phyloP scores from a whole-genome alignment of 805 yeast species.

The Nematodospora valgi region DNA sequence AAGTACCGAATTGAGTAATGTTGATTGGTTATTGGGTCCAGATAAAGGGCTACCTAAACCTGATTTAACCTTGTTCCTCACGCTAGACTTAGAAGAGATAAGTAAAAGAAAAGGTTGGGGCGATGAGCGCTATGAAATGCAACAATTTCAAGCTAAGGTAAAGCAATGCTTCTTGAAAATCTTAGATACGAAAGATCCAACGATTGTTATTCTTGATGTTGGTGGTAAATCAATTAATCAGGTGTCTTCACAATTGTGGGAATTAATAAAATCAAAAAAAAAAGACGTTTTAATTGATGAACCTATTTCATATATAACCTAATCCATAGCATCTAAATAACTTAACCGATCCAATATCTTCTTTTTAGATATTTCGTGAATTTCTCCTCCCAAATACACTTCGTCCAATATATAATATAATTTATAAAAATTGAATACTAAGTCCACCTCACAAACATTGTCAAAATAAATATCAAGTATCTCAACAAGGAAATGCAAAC shows the following conservation, averaged over 20 bases:
- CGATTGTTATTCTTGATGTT: conserved; percentile 51
- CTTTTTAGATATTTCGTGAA: conserved; percentile 78
- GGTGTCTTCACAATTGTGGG: conserved; percentile 50
- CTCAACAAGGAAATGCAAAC: conserved; percentile 86
- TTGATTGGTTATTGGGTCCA: conserved; percentile 77
- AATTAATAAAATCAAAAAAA: conserved; percentile 12
- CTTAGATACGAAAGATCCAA: conserved; percentile 26
- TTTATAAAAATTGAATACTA: conserved; percentile 87
- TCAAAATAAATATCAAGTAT: conserved; percentile 81
- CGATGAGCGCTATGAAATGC: conserved; percentile 84
- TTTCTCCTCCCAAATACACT: conserved; percentile 84
- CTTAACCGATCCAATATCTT: conserved; percentile 62
- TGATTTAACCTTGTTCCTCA: conserved; percentile 75
- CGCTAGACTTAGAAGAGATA: conserved; percentile 46
- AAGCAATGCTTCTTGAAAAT: conserved; percentile 53
- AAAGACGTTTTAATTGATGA: conserved; percentile 11
- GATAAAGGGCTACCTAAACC: conserved; percentile 87
- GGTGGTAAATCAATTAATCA: conserved; percentile 54
- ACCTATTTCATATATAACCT: conserved; percentile 9
- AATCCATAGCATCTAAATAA: conserved; percentile 46
- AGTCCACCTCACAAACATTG: conserved; percentile 89
- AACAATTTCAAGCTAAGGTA: conserved; percentile 72
- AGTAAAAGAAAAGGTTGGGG: conserved; percentile 78
- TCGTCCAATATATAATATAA: conserved; percentile 83
- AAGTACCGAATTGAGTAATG: conserved; percentile 30